A percentile compares a stretch with the other conserved stretches of the same genome.
Conservation (phyloP, 2,329 filamentous ascomycete species). For the Aspergillus versicolor region DNA sequence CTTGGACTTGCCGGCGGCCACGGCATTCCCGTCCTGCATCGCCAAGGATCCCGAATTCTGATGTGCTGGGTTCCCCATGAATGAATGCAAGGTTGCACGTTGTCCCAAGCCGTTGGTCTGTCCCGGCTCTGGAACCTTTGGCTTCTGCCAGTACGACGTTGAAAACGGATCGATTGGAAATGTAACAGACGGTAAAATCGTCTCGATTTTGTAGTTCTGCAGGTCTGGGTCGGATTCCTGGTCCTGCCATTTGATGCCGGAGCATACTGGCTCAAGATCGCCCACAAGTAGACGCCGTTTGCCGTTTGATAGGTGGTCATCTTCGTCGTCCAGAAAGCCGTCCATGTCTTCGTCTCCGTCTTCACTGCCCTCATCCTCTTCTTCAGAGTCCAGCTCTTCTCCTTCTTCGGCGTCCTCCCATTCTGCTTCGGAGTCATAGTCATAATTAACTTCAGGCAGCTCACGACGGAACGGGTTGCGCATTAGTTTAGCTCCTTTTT, state of each 20-base stretch:
- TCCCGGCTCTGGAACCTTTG: constrained; percentile 25
- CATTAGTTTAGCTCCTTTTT: constrained; percentile 46
- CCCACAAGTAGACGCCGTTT: constrained; percentile 61
- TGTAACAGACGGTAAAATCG: constrained; percentile 58
- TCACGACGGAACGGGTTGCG: constrained; percentile 55
- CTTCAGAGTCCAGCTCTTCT: constrained; percentile 64
- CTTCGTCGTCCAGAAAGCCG: constrained; percentile 84
- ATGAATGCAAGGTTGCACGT: constrained; percentile 22
- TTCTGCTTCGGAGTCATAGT: constrained; percentile 65
- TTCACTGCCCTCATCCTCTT: constrained; percentile 61
- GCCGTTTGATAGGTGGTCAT: constrained; percentile 59
- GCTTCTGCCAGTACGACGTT: constrained; percentile 69
- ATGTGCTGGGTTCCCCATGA: constrained; percentile 20
- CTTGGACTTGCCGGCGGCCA: constrained; percentile 29
- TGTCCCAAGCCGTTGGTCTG: constrained; percentile 15
- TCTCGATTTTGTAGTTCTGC: constrained; percentile 68
- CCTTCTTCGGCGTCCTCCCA: constrained; percentile 72
- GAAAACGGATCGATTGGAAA: constrained; percentile 83
- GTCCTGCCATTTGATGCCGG: constrained; percentile 80
- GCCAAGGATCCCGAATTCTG: constrained; percentile 8
- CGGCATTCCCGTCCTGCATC: constrained; percentile 12
- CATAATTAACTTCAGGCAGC: constrained; percentile 59
- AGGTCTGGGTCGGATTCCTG: constrained; percentile 50
- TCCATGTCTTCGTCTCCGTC: constrained; percentile 83
- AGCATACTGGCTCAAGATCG: constrained; percentile 72